Base-by-base conservation (phyloP, 2,329 filamentous ascomycete genomes). In the Coniochaeta sp. region DNA sequence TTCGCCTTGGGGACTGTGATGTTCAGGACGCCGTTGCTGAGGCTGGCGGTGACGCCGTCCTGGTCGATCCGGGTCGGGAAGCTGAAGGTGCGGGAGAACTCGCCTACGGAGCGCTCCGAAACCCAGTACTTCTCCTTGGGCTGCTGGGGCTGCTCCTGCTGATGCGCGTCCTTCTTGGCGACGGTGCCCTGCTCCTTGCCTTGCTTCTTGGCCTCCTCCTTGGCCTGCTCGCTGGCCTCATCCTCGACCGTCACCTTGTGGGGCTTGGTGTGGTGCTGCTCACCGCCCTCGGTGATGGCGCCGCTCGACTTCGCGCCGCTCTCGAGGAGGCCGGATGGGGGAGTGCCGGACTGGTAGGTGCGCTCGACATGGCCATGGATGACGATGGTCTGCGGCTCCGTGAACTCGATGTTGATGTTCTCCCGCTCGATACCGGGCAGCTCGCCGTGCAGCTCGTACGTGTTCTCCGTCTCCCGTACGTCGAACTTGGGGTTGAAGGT, bases 401-500 rank as follows among this genome's bases (percentile, higher is more conserved):
- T 87, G 79, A 93, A 93, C 70, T 93, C 89, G 70, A 93, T 89
- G 70, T 82, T 78, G 69, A 95, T 78, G 68, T 92, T 79, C 67
- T 90, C 85, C 76, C 90, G 89, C 64, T 83, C 82, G 67, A 93
- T 79, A 60, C 90, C 90, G 0, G 90, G 87, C 6, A 93, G 84
- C 74, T 93, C 90, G 68, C 90, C 90, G 67, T 93, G 85, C 22
- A 93, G 86, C 74, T 93, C 87, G 70, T 91, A 93, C 64, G 78
- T 72, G 6, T 84, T 75, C 62, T 82, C 81, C 14, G 82, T 83
- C 77, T 95, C 90, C 71, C 84, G 87, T 63, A 93, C 81, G 68
- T 93, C 90, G 70, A 93, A 93, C 74, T 86, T 89, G 59, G 90
- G 90, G 61, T 84, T 82, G 82, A 91, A 93, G 69, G 82, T 77